Evolutionary conservation across 768 basidiomycete genomes (phyloP), one percentile per base, ranked within the genome.

Genomic region (Auriscalpium orientale): DNA sequence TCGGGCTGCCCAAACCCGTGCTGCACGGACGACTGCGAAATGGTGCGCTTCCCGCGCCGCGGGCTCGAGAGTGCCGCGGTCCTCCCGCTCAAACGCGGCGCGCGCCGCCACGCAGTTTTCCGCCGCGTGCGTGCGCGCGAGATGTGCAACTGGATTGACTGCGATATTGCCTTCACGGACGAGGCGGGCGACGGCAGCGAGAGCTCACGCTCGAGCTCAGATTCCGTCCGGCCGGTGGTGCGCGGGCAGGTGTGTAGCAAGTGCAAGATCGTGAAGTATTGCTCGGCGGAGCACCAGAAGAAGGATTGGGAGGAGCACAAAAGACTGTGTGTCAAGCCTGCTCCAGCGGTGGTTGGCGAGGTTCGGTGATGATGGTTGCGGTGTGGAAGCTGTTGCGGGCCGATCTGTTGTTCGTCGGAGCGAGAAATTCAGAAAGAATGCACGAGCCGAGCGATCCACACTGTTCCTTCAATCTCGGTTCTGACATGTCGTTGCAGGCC

Each of bases 91-190:
- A 82, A 80, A 61, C 75, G 79, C n/a, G 79, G 81, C 49, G 74
- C 45, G 45, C 53, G 75, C 71, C 50, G 76, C 76, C 49, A 80
- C 38, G 58, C 56, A 1, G 51, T 60, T 18, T 68, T 67, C 38
- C 62, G 73, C 62, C 76, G 75, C 51, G 69, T 84, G 11, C 79
- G 76, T 60, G 65, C 74, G 35, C 76, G 73, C 58, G 80, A 85
- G 67, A 87, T 89, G 85, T 89, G 87, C 69, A 89, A 89, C 63
- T 89, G 87, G 87, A 84, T 88, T 53, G 86, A 87, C 62, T 89
- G 87, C 64, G 74, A 80, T 58, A 74, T 82, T 36, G 75, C 74
- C 57, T 89, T 89, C 63, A 71, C 72, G 53, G 81, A 80, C 49
- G 77, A 78, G 46, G 76, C 76, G 58, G 72, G 71, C 21, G 77